These are phyloP conservation scores for Graphilbum ipis-grandicollis DNA, from an alignment of 2,329 filamentous ascomycete genomes.

Conservation along the genomic window DNA sequence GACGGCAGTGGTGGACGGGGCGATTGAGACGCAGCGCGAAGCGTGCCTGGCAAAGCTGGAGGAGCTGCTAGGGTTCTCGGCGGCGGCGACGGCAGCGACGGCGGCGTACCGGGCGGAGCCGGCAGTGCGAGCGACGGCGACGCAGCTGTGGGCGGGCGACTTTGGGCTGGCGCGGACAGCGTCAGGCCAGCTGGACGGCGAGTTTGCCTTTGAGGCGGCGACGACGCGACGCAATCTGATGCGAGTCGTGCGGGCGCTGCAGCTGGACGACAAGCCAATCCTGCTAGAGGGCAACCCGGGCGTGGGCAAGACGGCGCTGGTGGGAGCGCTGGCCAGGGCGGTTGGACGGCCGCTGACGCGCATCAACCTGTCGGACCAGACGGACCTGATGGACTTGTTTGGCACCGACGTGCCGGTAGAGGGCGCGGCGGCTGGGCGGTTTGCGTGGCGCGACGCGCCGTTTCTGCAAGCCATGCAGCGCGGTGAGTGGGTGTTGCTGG, in stretches of 20 bases:
- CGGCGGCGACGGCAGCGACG: constrained; percentile 36
- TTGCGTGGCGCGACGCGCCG: constrained; percentile 88
- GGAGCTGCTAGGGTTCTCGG: constrained; percentile 35
- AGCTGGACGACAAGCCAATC: constrained; percentile 68
- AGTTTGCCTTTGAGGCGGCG: constrained; percentile 70
- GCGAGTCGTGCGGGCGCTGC: constrained; percentile 75
- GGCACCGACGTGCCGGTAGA: constrained; percentile 92
- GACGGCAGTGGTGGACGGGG: constrained; percentile 55
- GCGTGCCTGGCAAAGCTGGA: constrained; percentile 59
- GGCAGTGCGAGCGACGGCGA: constrained; percentile 34
- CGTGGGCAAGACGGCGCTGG: constrained; percentile 89
- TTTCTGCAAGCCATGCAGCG: constrained; percentile 94
- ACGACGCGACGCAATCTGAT: constrained; percentile 84
- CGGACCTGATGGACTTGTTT: constrained; percentile 92
- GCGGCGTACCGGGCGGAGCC: constrained; percentile 29
- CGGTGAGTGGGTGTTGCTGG: constrained; percentile 88
- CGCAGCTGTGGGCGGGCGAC: constrained; percentile 48
- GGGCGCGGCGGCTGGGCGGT: constrained; percentile 76
- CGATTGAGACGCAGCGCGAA: constrained; percentile 48
- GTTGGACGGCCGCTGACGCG: constrained; percentile 71
- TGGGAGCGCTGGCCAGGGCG: constrained; percentile 65
- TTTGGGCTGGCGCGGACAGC: constrained; percentile 48
- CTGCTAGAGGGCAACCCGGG: constrained; percentile 93
- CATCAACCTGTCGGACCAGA: constrained; percentile 96
- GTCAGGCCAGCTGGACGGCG: constrained; percentile 26